Evolutionary conservation across 805 yeast genomes (phyloP).

Genomic region (Metschnikowia reukaufii): DNA sequence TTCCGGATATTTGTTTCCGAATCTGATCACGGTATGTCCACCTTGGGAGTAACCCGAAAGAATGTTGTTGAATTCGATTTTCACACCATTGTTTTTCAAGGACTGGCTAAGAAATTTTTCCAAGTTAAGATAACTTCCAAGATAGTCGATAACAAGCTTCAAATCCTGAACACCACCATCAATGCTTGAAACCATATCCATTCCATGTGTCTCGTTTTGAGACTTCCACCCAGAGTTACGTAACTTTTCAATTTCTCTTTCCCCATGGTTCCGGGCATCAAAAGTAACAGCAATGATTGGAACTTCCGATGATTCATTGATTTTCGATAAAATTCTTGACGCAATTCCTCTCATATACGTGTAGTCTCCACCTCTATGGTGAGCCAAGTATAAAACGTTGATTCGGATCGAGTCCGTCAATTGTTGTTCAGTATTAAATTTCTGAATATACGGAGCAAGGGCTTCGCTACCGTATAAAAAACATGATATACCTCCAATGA

Average conservation of each 20-base stretch:
- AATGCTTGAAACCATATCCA: constrained; percentile 48
- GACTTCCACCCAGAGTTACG: constrained; percentile 46
- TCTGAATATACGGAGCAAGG: constrained; percentile 27
- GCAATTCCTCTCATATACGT: constrained; percentile 42
- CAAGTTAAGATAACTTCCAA: constrained; percentile 42
- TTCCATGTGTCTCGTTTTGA: constrained; percentile 51
- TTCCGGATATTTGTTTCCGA: constrained; percentile 39
- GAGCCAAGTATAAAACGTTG: constrained; percentile 46
- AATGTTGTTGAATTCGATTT: constrained; percentile 35
- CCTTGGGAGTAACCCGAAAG: constrained; percentile 56
- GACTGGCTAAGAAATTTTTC: constrained; percentile 24
- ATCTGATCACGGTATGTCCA: constrained; percentile 54
- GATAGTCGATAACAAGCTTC: constrained; percentile 41
- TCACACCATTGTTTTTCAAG: constrained; percentile 19
- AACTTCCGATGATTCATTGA: constrained; percentile 17
- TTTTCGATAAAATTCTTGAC: constrained; percentile 31
- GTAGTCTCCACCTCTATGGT: constrained; percentile 45
- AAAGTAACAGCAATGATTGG: constrained; percentile 50
- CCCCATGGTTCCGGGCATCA: constrained; percentile 60
- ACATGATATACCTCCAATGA: constrained; percentile 49
- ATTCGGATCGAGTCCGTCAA: constrained; percentile 27
- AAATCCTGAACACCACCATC: constrained; percentile 50
- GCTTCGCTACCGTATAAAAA: constrained; percentile 42
- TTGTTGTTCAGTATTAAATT: constrained; percentile 12
- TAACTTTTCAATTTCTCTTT: constrained; percentile 34